phyloP scores from a whole-genome alignment of 2,329 filamentous ascomycete genomes.

The Emergomyces africanus region DNA sequence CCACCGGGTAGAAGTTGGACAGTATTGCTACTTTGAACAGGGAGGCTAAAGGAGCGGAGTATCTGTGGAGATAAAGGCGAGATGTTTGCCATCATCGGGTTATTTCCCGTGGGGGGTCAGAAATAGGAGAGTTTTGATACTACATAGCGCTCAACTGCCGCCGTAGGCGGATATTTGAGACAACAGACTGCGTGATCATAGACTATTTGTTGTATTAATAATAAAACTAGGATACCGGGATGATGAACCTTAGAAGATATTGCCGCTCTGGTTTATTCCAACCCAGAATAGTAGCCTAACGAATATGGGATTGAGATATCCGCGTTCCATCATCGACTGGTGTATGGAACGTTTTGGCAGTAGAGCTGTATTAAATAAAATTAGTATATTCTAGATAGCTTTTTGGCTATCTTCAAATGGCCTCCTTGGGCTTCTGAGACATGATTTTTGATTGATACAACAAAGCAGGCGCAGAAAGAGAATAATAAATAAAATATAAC shows the following conservation, averaged over 20 bases:
- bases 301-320: too few species aligned
- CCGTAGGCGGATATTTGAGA: not conserved
- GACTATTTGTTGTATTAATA: too few species aligned
- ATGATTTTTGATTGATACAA: too few species aligned
- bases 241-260: not conserved
- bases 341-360: too few species aligned
- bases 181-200: too few species aligned
- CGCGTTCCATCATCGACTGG: too few species aligned
- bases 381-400: too few species aligned
- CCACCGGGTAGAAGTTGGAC: constrained; percentile 4
- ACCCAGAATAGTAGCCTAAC: too few species aligned
- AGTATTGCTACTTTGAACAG: not conserved
- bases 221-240: not conserved
- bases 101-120: not conserved
- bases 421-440: not conserved
- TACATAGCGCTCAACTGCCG: not conserved
- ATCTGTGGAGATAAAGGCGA: not conserved
- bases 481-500: too few species aligned
- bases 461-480: too few species aligned
- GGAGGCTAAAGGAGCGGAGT: constrained; percentile 1
- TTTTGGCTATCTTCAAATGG: not conserved
- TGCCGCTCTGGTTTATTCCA: not conserved
- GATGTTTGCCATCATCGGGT: not conserved
- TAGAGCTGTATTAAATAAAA: too few species aligned
- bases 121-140: too few species aligned